These are phyloP conservation scores for Salix caprea DNA, from an alignment of 345 rosid genomes.

Conservation along the genomic window DNA sequence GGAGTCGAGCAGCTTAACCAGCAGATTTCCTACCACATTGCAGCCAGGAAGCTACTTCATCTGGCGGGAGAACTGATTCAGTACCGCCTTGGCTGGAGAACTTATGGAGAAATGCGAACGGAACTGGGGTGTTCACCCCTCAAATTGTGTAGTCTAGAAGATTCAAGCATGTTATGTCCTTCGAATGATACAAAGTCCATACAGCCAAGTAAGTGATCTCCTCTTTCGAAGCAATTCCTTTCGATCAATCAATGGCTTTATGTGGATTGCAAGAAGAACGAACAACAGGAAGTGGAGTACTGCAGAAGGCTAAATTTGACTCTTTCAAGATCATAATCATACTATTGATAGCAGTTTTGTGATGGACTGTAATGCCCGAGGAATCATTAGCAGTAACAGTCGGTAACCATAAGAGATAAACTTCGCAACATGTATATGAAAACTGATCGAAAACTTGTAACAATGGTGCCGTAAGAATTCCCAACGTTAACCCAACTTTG, in stretches of 20 bases:
- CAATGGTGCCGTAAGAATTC: background rate
- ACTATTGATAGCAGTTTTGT: background rate
- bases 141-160: slow-evolving; percentile 14
- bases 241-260: background rate
- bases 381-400: no score
- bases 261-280: slow-evolving; percentile 20
- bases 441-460: background rate
- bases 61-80: slow-evolving; percentile 15
- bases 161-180: slow-evolving; percentile 16
- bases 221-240: background rate
- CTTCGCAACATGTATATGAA: background rate
- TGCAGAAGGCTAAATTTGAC: background rate
- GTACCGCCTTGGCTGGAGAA: slow-evolving; percentile 30
- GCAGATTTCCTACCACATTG: slow-evolving; percentile 6
- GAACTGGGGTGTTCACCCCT: slow-evolving; percentile 64
- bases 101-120: slow-evolving; percentile 27
- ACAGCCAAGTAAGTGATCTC: no score
- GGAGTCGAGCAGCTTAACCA: background rate
- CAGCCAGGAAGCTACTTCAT: slow-evolving; percentile 27
- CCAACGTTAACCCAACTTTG: background rate
- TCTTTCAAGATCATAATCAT: background rate
- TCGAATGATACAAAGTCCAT: background rate
- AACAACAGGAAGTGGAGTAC: slow-evolving; percentile 5
- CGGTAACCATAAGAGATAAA: background rate
- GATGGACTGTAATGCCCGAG: background rate